Evolutionary conservation across 2,329 filamentous ascomycete genomes (phyloP).

Genomic region (Pseudogymnoascus sp.): DNA sequence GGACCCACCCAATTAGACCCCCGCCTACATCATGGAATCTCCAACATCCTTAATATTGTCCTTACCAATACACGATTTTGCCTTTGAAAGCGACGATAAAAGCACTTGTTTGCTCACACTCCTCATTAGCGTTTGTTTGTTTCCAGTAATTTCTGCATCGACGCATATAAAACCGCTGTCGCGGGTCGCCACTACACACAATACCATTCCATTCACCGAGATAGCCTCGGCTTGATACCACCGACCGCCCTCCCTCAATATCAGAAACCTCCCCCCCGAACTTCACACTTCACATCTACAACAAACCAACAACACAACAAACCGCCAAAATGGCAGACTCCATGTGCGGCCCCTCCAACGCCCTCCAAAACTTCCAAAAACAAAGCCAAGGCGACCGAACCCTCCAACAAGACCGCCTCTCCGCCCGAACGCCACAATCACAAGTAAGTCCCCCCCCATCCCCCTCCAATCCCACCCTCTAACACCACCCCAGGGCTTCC

Average conservation of each 20-base stretch:
- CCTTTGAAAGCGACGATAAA: not conserved
- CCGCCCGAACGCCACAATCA: constrained; percentile 43
- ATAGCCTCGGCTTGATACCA: not conserved
- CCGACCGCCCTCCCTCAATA: not conserved
- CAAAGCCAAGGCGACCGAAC: constrained; percentile 58
- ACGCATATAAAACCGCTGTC: not conserved
- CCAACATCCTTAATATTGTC: not conserved
- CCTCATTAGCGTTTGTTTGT: not conserved
- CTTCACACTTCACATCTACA: not conserved
- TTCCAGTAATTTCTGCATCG: not conserved
- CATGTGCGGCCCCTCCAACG: constrained; percentile 64
- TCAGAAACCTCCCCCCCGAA: not conserved
- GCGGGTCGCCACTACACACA: not conserved
- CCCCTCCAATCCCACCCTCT: constrained; percentile 9
- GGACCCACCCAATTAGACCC: constrained; percentile 13
- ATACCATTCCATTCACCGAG: not conserved
- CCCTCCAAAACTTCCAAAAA: constrained; percentile 64
- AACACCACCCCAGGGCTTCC: constrained; percentile 45
- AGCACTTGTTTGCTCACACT: not conserved
- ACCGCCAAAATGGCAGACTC: constrained; percentile 52
- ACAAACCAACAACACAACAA: not conserved
- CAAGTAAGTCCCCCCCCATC: constrained; percentile 38
- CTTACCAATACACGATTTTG: not conserved
- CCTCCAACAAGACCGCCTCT: constrained; percentile 61
- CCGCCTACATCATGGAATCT: not conserved